Evolutionary conservation across 805 yeast genomes (phyloP), one percentile per base, ranked within the genome.

Genomic region (Spathaspora girioi): DNA sequence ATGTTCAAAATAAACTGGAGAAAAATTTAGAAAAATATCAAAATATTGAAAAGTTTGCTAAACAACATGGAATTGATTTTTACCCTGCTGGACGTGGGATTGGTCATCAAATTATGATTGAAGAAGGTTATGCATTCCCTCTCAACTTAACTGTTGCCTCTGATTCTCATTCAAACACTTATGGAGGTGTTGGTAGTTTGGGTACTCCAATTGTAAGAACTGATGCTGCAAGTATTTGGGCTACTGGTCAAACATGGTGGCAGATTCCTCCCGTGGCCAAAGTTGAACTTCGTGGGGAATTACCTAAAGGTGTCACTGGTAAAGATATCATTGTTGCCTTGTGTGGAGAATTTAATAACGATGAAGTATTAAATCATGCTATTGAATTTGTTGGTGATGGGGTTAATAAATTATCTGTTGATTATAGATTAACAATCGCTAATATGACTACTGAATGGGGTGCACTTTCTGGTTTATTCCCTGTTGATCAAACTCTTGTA

Each of bases 201-300:
- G 99, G 99, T 48, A 96, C 99, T 2, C 98, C 99, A 9, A 87
- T 94, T 50, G 99, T 94, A 51, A 82, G 99, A 70, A 94, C 99
- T 0, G 99, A 94, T 70, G 99, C 98, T 19, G 99, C 99, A 3
- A 83, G 97, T 9, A 93, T 94, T 58, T 94, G 99, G 99, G 98
- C 99, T 11, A 94, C 99, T 0, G 98, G 98, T 41, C 96, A 91
- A 73, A 94, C 99, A 3, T 94, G 99, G 99, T 94, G 99, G 99
- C 99, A 96, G 80, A 89, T 94, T 50, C 99, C 99, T 2, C 98
- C 99, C 0, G 98, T 94, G 20, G 99, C 98, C 35, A 83, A 84
- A 62, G 98, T 94, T 9, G 96, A 89, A 67, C 79, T 94, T 50
- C 76, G 79, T 57, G 97, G 97, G 43, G 69, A 80, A 58, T 78